A percentile compares a stretch with the other conserved stretches of the same genome.
Evolutionary conservation across 441 rosid genomes (phyloP).

Genomic region (Erysimum cheiri): DNA sequence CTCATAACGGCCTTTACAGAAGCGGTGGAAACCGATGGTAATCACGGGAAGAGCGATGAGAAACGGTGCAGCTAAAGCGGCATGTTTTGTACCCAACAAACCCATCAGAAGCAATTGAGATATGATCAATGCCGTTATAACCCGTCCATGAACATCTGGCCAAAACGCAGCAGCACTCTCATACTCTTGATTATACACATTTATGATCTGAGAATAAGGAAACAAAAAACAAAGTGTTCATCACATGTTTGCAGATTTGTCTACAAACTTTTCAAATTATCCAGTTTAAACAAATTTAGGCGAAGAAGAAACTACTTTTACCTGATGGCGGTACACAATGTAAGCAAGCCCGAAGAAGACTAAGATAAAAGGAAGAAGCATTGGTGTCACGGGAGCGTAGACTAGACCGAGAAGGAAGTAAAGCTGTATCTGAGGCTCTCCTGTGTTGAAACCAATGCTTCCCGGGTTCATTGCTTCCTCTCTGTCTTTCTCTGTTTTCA

Average conservation of each 20-base stretch:
- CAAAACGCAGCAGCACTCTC: slow-evolving; percentile 94
- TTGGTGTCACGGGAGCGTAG: slow-evolving; percentile 83
- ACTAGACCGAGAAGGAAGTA: slow-evolving; percentile 95
- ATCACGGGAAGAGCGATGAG: slow-evolving; percentile 75
- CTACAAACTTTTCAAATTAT: not conserved
- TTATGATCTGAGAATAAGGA: slow-evolving; percentile 63
- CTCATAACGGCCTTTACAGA: slow-evolving; percentile 81
- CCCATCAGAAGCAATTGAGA: slow-evolving; percentile 87
- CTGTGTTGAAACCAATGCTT: slow-evolving; percentile 83
- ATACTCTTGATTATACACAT: slow-evolving; percentile 86
- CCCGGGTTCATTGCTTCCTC: slow-evolving; percentile 97
- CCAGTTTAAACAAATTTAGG: not conserved
- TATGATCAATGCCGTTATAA: slow-evolving; percentile 67
- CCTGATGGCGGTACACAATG: slow-evolving; percentile 93
- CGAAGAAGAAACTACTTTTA: slow-evolving; percentile 33
- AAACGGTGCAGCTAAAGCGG: slow-evolving; percentile 72
- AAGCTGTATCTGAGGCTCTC: slow-evolving; percentile 93
- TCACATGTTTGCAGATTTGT: slow-evolving; percentile 1
- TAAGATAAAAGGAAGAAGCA: slow-evolving; percentile 85
- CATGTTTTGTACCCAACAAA: slow-evolving; percentile 61
- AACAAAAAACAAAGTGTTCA: not conserved
- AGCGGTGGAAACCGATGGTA: slow-evolving; percentile 70
- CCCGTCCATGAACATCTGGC: slow-evolving; percentile 90
- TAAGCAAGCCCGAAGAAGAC: slow-evolving; percentile 85
- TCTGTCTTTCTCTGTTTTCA: slow-evolving; percentile 96